Conservation (phyloP, 2,329 filamentous ascomycete genomes). For the Metarhizium robertsii region DNA sequence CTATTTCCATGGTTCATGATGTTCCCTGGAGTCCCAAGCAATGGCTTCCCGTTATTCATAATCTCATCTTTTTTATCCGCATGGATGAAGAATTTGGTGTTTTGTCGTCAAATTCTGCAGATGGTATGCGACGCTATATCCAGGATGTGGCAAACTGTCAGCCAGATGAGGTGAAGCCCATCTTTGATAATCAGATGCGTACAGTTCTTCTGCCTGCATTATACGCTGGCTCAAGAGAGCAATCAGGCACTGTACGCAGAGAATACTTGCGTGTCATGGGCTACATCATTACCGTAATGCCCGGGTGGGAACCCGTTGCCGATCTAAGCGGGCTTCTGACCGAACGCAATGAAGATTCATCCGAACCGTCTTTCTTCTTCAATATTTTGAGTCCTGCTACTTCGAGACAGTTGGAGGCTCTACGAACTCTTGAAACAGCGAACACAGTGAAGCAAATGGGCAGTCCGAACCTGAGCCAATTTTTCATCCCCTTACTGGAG, state of each 20-base stretch:
- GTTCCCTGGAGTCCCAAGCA: constrained; percentile 55
- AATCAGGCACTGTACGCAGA: constrained; percentile 73
- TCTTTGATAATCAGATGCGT: constrained; percentile 50
- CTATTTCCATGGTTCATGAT: constrained; percentile 56
- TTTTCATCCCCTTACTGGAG: constrained; percentile 86
- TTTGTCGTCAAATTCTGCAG: constrained; percentile 68
- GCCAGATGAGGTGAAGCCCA: constrained; percentile 23
- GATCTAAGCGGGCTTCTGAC: constrained; percentile 65
- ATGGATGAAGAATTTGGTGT: constrained; percentile 85
- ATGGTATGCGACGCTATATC: constrained; percentile 70
- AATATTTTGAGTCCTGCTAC: constrained; percentile 88
- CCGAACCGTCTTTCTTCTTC: constrained; percentile 71
- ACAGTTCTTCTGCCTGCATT: constrained; percentile 65
- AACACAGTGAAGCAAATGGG: constrained; percentile 55
- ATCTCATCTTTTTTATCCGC: constrained; percentile 78
- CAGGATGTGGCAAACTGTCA: constrained; percentile 44
- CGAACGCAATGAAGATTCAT: constrained; percentile 52
- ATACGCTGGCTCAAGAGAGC: constrained; percentile 64
- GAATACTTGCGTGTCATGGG: constrained; percentile 77
- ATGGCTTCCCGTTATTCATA: constrained; percentile 83
- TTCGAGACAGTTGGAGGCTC: constrained; percentile 72
- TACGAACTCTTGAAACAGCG: constrained; percentile 65
- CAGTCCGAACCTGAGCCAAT: constrained; percentile 71
- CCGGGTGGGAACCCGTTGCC: constrained; percentile 58
- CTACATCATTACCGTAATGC: constrained; percentile 62